These are phyloP conservation scores for Haplographium delicatum DNA, from an alignment of 495 filamentous ascomycete genomes.

Conservation along the genomic window DNA sequence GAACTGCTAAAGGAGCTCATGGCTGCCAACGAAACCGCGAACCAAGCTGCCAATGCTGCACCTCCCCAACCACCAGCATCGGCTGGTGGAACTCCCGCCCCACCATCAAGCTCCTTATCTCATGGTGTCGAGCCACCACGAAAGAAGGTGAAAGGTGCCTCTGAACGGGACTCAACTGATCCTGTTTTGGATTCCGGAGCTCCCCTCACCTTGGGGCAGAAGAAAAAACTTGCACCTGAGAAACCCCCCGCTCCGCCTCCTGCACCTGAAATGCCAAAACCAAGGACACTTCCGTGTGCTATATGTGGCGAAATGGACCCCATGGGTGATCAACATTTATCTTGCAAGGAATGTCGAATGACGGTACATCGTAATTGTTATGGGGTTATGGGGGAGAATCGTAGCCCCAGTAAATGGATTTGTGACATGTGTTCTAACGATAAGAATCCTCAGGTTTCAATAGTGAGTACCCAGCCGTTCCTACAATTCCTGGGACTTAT, in stretches of 20 bases:
- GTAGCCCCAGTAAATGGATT: slow-evolving; percentile 66
- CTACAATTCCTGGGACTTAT: slow-evolving; percentile 17
- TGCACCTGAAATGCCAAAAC: slow-evolving; percentile 64
- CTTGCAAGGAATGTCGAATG: slow-evolving; percentile 79
- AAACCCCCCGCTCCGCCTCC: slow-evolving; percentile 69
- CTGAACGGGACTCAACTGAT: slow-evolving; percentile 40
- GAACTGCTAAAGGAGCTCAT: slow-evolving; percentile 78
- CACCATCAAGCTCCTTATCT: slow-evolving; percentile 8
- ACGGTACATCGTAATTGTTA: slow-evolving; percentile 95
- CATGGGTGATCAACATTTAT: slow-evolving; percentile 63
- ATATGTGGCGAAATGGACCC: slow-evolving; percentile 75
- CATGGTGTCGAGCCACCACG: slow-evolving; percentile 37
- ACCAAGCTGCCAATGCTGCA: slow-evolving; percentile 12
- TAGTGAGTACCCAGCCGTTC: slow-evolving; percentile 46
- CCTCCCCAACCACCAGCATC: slow-evolving; percentile 8
- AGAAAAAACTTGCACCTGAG: slow-evolving; percentile 58
- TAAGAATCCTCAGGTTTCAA: slow-evolving; percentile 77
- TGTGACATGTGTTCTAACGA: slow-evolving; percentile 97
- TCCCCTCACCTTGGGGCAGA: slow-evolving; percentile 36
- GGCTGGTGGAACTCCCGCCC: slow-evolving; percentile 23
- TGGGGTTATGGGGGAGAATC: slow-evolving; percentile 64
- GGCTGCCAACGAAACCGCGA: slow-evolving; percentile 45
- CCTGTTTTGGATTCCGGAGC: slow-evolving; percentile 1
- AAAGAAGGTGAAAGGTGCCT: slow-evolving; percentile 44
- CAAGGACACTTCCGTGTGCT: slow-evolving; percentile 75